A percentile compares a stretch with the other conserved stretches of the same genome.
phyloP scores from a whole-genome alignment of 2,329 filamentous ascomycete genomes.

The Proliferodiscus dingleyae region DNA sequence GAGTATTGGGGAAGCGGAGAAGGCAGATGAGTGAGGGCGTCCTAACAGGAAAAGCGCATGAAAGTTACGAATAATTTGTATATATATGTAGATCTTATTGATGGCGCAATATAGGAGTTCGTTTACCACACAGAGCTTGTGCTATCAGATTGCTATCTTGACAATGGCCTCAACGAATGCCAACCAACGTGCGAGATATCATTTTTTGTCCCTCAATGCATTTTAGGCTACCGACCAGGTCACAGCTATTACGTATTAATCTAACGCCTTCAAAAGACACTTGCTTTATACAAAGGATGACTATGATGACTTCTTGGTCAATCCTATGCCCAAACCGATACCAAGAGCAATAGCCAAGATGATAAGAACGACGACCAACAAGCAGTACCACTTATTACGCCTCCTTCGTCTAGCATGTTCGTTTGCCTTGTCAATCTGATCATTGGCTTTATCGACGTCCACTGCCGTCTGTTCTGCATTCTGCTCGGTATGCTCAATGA shows the following conservation, averaged over 20 bases:
- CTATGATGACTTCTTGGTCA: conserved; percentile 18
- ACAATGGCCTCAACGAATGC: not conserved
- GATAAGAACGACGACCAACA: conserved; percentile 56
- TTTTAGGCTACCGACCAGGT: not conserved
- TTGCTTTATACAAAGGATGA: not conserved
- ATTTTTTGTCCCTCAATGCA: not conserved
- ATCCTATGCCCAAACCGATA: conserved; percentile 37
- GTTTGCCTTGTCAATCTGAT: conserved; percentile 64
- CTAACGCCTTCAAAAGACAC: conserved; percentile 2
- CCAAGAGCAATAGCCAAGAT: conserved; percentile 53
- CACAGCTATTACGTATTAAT: conserved; percentile 2
- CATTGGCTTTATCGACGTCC: conserved; percentile 65
- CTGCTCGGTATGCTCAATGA: conserved; percentile 57
- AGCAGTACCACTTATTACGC: conserved; percentile 79
- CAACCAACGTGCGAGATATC: not conserved
- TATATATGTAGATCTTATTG: conserved; percentile 6
- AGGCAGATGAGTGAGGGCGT: conserved; percentile 33
- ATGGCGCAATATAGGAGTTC: conserved; percentile 1
- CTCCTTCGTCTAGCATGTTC: conserved; percentile 60
- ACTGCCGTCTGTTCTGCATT: conserved; percentile 62
- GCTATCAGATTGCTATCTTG: not conserved
- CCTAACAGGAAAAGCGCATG: conserved; percentile 29
- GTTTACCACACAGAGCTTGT: not conserved
- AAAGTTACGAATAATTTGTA: conserved; percentile 24
- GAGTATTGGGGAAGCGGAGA: conserved; percentile 43